phyloP scores from a whole-genome alignment of 306 rosid genomes.

The Medicago arabica region DNA sequence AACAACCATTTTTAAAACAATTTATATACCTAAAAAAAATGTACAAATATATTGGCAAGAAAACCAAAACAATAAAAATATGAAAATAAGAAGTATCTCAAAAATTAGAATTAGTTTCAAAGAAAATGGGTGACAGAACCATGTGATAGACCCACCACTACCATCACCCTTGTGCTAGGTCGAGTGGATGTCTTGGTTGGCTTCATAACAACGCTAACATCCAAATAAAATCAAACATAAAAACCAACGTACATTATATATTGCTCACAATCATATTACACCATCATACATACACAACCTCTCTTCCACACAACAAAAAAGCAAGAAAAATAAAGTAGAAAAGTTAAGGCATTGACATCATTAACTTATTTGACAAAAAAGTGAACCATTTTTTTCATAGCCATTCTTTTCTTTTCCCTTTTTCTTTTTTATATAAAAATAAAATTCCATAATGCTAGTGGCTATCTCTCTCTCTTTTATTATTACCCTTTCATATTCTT shows the following conservation, averaged over 20 bases:
- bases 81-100: no score
- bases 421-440: neutral
- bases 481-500: slow-evolving; percentile 46
- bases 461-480: slow-evolving; percentile 43
- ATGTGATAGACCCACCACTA: slow-evolving; percentile 77
- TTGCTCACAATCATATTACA: slow-evolving; percentile 45
- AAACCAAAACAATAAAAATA: no score
- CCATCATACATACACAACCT: slow-evolving; percentile 27
- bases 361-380: slow-evolving; percentile 73
- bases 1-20: no score
- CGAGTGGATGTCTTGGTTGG: slow-evolving; percentile 72
- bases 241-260: slow-evolving; percentile 35
- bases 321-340: neutral
- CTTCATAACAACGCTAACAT: slow-evolving; percentile 93
- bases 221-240: slow-evolving; percentile 55
- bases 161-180: slow-evolving; percentile 34
- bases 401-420: slow-evolving; percentile 34
- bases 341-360: slow-evolving; percentile 57
- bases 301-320: slow-evolving; percentile 11
- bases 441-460: slow-evolving; percentile 65
- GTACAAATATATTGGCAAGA: no score
- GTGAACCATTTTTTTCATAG: slow-evolving; percentile 44
- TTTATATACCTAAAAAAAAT: no score
- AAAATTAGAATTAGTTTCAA: neutral
- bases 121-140: slow-evolving; percentile 75